Conservation (phyloP, 192 early-diverging fungal genomes). For the Linderina pennispora region DNA sequence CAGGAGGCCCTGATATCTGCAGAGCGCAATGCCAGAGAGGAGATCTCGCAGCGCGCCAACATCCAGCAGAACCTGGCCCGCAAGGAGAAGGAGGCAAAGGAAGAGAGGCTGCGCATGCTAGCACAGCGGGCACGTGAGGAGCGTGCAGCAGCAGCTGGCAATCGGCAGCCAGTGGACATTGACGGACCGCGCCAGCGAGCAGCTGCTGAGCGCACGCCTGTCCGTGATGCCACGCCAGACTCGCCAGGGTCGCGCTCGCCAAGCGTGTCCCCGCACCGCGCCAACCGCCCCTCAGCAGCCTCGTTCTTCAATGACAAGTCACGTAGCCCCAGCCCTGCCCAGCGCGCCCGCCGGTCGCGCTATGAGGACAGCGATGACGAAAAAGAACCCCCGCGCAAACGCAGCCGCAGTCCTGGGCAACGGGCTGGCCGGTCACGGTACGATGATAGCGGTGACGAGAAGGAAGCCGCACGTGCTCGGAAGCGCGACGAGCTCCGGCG, state of each 20-base stretch:
- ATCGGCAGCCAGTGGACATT: too few species aligned
- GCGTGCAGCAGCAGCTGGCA: conserved; percentile 51
- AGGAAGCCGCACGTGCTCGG: conserved; percentile 42
- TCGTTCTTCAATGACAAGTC: conserved; percentile 30
- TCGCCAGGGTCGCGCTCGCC: too few species aligned
- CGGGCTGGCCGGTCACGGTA: too few species aligned
- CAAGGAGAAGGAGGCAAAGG: conserved; percentile 92
- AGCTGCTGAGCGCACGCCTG: too few species aligned
- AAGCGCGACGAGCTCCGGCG: conserved; percentile 86
- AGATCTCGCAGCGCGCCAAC: conserved; percentile 84
- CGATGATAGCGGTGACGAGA: background rate
- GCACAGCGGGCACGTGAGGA: conserved; percentile 97
- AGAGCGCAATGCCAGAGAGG: conserved; percentile 88
- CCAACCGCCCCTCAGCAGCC: conserved; percentile 12
- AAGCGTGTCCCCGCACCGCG: too few species aligned
- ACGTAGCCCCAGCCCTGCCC: too few species aligned
- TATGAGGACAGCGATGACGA: too few species aligned
- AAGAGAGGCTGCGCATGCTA: conserved; percentile 77
- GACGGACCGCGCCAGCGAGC: too few species aligned
- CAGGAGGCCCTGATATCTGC: conserved; percentile 92
- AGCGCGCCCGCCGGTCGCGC: too few species aligned
- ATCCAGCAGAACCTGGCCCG: conserved; percentile 89
- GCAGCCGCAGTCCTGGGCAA: conserved; percentile 7
- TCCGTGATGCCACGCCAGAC: too few species aligned
- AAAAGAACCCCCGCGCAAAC: too few species aligned